Conservation (phyloP, 345 rosid species). For the Eucalyptus sp. region DNA sequence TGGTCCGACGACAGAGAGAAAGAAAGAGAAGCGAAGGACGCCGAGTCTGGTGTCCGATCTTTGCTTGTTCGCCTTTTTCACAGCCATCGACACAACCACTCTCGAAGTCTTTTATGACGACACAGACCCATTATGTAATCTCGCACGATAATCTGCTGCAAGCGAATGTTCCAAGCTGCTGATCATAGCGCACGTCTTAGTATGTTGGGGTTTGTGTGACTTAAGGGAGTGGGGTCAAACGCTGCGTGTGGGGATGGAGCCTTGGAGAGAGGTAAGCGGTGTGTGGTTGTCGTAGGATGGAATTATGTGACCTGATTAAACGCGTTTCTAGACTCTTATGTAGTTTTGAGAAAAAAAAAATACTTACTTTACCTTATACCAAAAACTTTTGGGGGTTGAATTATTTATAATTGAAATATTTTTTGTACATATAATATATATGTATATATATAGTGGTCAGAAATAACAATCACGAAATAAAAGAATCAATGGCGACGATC, state of each 20-base stretch:
- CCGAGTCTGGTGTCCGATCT: neutral
- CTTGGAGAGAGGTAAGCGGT: neutral
- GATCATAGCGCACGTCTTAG: neutral
- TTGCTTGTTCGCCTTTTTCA: neutral
- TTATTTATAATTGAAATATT: neutral
- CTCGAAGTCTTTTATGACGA: neutral
- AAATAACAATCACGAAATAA: fast-evolving
- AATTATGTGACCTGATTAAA: neutral
- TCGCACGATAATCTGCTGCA: neutral
- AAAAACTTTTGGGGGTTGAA: neutral
- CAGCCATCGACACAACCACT: neutral
- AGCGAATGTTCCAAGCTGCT: neutral
- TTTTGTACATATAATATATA: too few relatives aligned
- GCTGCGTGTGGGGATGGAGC: neutral
- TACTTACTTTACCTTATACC: neutral
- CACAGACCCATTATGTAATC: neutral
- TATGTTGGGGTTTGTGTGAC: neutral
- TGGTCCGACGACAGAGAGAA: neutral
- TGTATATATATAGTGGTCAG: neutral
- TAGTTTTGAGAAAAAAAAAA: neutral
- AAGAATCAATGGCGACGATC: neutral
- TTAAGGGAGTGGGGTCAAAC: neutral
- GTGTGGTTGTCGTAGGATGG: neutral
- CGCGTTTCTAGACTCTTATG: neutral
- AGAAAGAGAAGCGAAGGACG: neutral